Base-by-base conservation (phyloP, 2,329 filamentous ascomycete genomes). In the Coniochaeta prunicola region DNA sequence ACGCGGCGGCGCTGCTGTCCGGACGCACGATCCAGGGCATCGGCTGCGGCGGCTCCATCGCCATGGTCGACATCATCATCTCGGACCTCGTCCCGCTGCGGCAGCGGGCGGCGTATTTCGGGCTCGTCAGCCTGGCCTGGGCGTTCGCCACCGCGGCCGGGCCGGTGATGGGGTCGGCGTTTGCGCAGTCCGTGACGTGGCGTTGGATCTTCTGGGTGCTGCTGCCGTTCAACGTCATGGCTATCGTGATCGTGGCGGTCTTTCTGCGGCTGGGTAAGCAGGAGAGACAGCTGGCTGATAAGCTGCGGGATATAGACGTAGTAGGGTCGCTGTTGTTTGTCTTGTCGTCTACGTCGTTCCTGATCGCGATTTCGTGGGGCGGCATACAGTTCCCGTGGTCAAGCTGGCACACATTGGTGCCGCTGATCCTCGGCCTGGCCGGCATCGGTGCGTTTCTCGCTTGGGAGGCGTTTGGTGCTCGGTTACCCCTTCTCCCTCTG, bases 191-290 rank as follows among this genome's bases (percentile, higher is more conserved):
- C 21, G 65, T 60, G 8, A 62, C 57, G 9, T 71, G 71, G 70
- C 59, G 70, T 58, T 74, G 70, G 72, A 69, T 74, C 59, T 72
- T 72, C 55, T 73, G 68, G 67, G 66, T 72, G 26, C 73, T 70
- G 54, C 61, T 74, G 26, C 71, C 72, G 4, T 57, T 73, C 26
- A 62, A 73, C 19, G 65, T 59, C 10, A 17, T 66, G 9, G 65
- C 65, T 31, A 34, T 65, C 15, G 33, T 64, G 10, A 64, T 69
- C 21, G 59, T 66, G 3, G 61, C 64, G 45, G 59, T 66, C 36
- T 67, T 72, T 53, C 61, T 73, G 21, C 64, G 64, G 48, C 66
- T 53, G 13, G 60, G 60, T 9, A 42, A 61, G 1, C 53, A 68
- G 9, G 15, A 17, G 42, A 76, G 77, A 13, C 64, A 2, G 17